Percentiles rank a stretch among this genome's conserved stretches.
Evolutionary conservation across 306 rosid genomes (phyloP).

Genomic region (Heteromeles arbutifolia): DNA sequence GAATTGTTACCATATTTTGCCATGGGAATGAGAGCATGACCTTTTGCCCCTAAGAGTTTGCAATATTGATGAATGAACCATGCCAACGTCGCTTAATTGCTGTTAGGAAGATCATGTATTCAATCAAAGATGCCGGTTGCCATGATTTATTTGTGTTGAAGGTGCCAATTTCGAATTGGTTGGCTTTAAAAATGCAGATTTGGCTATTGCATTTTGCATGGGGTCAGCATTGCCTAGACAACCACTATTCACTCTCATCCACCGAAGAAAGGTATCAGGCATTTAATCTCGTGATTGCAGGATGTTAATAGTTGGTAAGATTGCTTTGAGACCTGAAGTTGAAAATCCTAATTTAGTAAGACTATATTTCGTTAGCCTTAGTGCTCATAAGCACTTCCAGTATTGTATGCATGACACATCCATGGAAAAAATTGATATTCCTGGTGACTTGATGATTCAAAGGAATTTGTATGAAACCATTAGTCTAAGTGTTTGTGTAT

Average conservation of each 20-base stretch:
- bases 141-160: slow-evolving; percentile 88
- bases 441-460: slow-evolving; percentile 36
- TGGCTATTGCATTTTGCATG: slow-evolving; percentile 90
- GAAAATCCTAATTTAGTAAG: slow-evolving; percentile 60
- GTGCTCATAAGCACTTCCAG: slow-evolving; percentile 58
- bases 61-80: slow-evolving; percentile 75
- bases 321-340: slow-evolving; percentile 87
- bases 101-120: slow-evolving; percentile 76
- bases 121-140: slow-evolving; percentile 96
- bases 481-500: slow-evolving; percentile 16
- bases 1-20: slow-evolving; percentile 39
- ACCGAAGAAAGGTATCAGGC: slow-evolving; percentile 93
- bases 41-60: slow-evolving; percentile 49
- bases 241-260: slow-evolving; percentile 71
- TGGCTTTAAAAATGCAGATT: slow-evolving; percentile 99
- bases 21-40: slow-evolving; percentile 52
- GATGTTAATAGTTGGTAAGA: slow-evolving; percentile 99
- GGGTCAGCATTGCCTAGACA: slow-evolving; percentile 98
- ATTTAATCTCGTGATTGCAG: slow-evolving; percentile 69
- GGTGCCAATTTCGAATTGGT: slow-evolving; percentile 99
- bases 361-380: slow-evolving; percentile 61
- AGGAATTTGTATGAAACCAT: slow-evolving; percentile 32
- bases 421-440: slow-evolving; percentile 38
- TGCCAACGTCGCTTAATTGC: slow-evolving; percentile 81
- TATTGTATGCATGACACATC: slow-evolving; percentile 58